Base-by-base conservation (phyloP, 495 filamentous ascomycete genomes). In the Xylaria venustula region DNA sequence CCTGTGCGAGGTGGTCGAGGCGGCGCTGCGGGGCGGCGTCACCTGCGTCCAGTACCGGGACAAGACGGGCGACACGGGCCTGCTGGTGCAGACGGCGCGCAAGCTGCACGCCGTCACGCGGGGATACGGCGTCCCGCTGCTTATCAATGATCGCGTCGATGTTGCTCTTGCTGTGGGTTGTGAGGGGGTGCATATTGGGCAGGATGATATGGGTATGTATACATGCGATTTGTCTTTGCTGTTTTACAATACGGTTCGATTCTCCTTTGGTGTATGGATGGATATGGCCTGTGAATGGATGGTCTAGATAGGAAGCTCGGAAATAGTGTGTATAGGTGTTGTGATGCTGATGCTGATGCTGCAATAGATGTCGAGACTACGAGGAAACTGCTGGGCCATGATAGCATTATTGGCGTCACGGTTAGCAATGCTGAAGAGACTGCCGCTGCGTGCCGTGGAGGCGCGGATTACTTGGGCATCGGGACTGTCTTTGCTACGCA, bases 101-200 rank as follows among this genome's bases (percentile, higher is more conserved):
- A 79, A 77, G 63, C 79, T 97, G 37, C 90, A 92, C 71, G 65
- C 79, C 12, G 77, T 96, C 47, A 92, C 90, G 11, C 74, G 76
- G 62, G 74, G 67, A n/a, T 79, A 89, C 65, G 75, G 80, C 17
- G 86, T 97, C 0, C 94, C 93, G 26, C 80, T 98, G 49, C 75
- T 98, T 37, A 93, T 98, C 76, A 97, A 98, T 71, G 94, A 98
- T 73, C 88, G 92, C n/a, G 82, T 96, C 5, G 93, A 96, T 76
- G 90, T 98, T 17, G 92, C 92, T 22, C 79, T 94, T 26, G 94
- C 91, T 15, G 83, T 90, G 44, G 89, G 86, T 6, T 92, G 88
- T 40, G 93, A 97, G 71, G 94, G 94, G 45, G 90, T 97, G 14
- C 93, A 98, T 73, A 81, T 98, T 41, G 93, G 94, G 30, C 93